Evolutionary conservation across 371 early-diverging fungal species (phyloP).

Genomic region (Saksenaea oblongispora): DNA sequence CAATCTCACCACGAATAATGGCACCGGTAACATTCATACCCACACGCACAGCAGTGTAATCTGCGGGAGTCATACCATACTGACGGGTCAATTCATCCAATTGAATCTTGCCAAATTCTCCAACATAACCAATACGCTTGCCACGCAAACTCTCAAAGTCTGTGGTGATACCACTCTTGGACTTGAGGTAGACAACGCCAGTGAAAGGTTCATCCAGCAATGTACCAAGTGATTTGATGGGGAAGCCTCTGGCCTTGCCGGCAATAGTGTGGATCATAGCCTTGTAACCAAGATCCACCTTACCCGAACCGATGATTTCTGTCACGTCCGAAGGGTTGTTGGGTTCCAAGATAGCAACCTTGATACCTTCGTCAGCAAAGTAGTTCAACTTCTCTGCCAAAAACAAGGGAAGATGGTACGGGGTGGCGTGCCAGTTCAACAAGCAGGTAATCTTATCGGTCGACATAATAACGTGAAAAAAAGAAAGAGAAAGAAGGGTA

Average conservation of each 20-base stretch:
- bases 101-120: constrained; percentile 70
- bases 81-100: constrained; percentile 63
- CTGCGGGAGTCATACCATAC: constrained; percentile 61
- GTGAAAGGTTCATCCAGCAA: constrained; percentile 70
- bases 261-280: constrained; percentile 78
- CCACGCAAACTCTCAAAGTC: constrained; percentile 58
- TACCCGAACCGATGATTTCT: constrained; percentile 67
- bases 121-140: constrained; percentile 67
- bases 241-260: constrained; percentile 66
- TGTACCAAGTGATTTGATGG: constrained; percentile 67
- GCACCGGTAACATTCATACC: constrained; percentile 71
- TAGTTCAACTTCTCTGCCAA: constrained; percentile 64
- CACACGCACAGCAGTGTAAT: constrained; percentile 65
- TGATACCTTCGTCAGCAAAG: constrained; percentile 61
- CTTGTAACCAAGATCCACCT: constrained; percentile 65
- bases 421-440: constrained; percentile 64
- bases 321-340: constrained; percentile 68
- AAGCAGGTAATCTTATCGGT: constrained; percentile 61
- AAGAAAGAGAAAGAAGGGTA: constrained; percentile 3
- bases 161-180: constrained; percentile 55
- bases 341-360: constrained; percentile 68
- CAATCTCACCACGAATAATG: constrained; percentile 61
- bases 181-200: constrained; percentile 60
- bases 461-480: constrained; percentile 21
- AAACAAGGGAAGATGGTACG: constrained; percentile 69